A percentile compares a stretch with the other conserved stretches of the same genome.
phyloP scores from a whole-genome alignment of 768 basidiomycete species.

The Mycena latifolia region DNA sequence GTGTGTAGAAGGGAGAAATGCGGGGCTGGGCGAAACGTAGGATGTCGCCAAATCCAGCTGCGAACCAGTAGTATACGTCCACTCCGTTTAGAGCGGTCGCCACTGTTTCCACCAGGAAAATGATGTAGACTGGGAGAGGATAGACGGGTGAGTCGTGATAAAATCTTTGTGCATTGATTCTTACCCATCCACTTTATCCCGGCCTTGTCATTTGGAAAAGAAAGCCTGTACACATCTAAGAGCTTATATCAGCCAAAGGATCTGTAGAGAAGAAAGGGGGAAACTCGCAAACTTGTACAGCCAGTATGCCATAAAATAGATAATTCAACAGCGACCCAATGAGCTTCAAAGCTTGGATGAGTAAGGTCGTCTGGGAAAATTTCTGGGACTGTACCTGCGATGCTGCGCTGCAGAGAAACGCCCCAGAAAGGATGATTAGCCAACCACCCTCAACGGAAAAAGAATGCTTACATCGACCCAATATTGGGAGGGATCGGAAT shows the following conservation, averaged over 20 bases:
- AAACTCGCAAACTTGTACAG: conserved; percentile 32
- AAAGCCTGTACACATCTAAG: conserved; percentile 26
- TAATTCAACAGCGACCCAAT: conserved; percentile 31
- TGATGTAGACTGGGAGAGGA: conserved; percentile 18
- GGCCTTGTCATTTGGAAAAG: conserved; percentile 30
- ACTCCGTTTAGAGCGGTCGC: conserved; percentile 30
- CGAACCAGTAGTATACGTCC: conserved; percentile 31
- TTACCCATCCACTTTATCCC: conserved; percentile 32
- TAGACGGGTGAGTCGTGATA: too few relatives aligned
- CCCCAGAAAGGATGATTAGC: too few relatives aligned
- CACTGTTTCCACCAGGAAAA: conserved; percentile 31
- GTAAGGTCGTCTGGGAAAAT: neutral
- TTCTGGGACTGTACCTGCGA: too few relatives aligned
- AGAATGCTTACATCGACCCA: conserved; percentile 17
- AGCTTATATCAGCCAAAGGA: neutral
- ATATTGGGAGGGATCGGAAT: conserved; percentile 28
- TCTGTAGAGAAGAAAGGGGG: neutral
- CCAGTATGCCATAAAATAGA: conserved; percentile 21
- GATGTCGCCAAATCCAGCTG: conserved; percentile 27
- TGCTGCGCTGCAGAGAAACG: too few relatives aligned
- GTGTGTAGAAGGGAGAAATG: conserved; percentile 28
- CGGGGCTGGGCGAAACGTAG: conserved; percentile 18
- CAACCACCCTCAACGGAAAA: too few relatives aligned
- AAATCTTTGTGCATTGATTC: too few relatives aligned
- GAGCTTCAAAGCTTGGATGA: conserved; percentile 7